Base-by-base conservation (phyloP, 148 eudicot species). In the Silene latifolia region DNA sequence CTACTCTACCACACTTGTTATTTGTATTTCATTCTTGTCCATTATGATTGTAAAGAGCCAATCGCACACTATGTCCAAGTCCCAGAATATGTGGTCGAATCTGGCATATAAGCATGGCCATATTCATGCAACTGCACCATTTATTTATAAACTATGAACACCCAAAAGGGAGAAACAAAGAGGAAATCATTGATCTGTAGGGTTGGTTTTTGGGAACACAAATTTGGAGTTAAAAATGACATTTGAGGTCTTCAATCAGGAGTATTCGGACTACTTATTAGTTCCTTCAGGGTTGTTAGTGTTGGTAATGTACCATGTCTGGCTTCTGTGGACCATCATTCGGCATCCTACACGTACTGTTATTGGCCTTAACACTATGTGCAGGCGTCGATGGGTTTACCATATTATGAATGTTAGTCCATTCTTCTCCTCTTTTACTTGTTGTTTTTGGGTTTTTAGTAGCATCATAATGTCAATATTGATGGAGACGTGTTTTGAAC, bases 321-420 rank as follows among this genome's bases (percentile, higher is more conserved):
- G 76, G 77, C 80, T 81, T 73, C 60, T 77, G 9, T 21, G 51
- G 53, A 63, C 61, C 71, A 81, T 81, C 32, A 27, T 14, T 44
- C 63, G 58, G 6, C 58, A 17, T 51, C 80, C 83, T 9, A 23
- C 15, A 2, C 72, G 59, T n/a, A 72, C 79, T 62, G 77, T 81
- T 12, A 77, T 81, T 44, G 80, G 80, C 5, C 73, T 81, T 54
- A 76, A 77, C 39, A 21, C 74, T 25, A 17, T 62, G 20, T 67
- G 80, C 64, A 80, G 83, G 27, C 25, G 62, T 35, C 77, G 68
- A 7, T 81, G 83, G 80, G 80, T 81, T 61, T 58, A 61, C n/a
- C 71, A 76, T 69, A 81, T 81, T 71, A 76, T 81, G 83, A 77
- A 48, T 25, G 83, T 81, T 59, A 77, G 83, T 72, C 24, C 18